These are phyloP conservation scores for Chlamydomonas schloesseri DNA, from an alignment of 139 green algal genomes.

Conservation along the genomic window DNA sequence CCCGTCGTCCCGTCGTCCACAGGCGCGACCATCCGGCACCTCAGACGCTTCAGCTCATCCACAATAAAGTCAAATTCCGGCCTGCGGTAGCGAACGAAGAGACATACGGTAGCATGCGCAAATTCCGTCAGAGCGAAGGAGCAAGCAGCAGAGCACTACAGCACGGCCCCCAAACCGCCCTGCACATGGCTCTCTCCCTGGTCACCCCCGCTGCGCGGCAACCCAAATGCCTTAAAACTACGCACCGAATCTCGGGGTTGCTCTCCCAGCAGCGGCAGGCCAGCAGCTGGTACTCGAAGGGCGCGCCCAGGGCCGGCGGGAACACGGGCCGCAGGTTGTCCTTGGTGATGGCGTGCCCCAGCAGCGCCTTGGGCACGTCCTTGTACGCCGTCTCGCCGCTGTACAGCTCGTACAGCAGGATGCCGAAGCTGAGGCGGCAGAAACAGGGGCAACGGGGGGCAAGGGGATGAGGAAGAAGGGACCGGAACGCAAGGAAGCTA, in stretches of 20 bases:
- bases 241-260: slow-evolving; percentile 48
- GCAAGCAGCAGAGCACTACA: too few relatives aligned
- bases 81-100: too few relatives aligned
- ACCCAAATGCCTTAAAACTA: too few relatives aligned
- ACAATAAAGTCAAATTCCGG: slow-evolving; percentile 51
- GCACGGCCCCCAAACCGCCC: too few relatives aligned
- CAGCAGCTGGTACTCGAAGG: slow-evolving; percentile 53
- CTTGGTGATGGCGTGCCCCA: slow-evolving; percentile 37
- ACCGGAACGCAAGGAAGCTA: too few relatives aligned
- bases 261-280: slow-evolving; percentile 65
- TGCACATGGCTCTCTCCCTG: too few relatives aligned
- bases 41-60: slow-evolving; percentile 49
- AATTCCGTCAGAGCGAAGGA: too few relatives aligned
- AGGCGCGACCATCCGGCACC: not conserved
- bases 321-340: slow-evolving; percentile 32
- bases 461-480: too few relatives aligned
- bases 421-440: slow-evolving; percentile 16
- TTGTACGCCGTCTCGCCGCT: not conserved
- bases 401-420: slow-evolving; percentile 45
- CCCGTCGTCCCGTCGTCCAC: too few relatives aligned
- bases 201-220: too few relatives aligned
- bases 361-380: slow-evolving; percentile 8
- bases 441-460: too few relatives aligned
- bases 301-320: slow-evolving; percentile 5
- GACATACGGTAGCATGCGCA: too few relatives aligned